A percentile compares a stretch with the other conserved stretches of the same genome.
Evolutionary conservation across 768 basidiomycete species (phyloP).

Genomic region (Pholiota molesta): DNA sequence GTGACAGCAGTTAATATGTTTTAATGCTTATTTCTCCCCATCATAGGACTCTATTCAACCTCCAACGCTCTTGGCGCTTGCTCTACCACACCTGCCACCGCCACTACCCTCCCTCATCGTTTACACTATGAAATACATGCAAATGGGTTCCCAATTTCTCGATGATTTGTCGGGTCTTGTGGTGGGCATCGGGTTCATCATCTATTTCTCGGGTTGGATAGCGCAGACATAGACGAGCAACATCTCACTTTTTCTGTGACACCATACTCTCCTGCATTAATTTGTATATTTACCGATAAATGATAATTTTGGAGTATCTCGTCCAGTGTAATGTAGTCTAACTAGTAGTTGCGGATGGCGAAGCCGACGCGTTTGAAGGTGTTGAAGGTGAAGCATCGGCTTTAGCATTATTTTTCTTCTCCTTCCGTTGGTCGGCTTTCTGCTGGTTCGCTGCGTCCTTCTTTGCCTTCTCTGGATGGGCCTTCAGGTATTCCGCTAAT

Average conservation of each 20-base stretch:
- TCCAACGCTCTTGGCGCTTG: constrained; percentile 60
- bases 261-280: constrained; percentile 17
- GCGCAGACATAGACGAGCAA: constrained; percentile 11
- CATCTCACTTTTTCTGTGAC: constrained; percentile 4
- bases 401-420: constrained; percentile 1
- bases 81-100: constrained; percentile 66
- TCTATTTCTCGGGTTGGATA: constrained; percentile 56
- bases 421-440: constrained; percentile 9
- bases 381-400: background rate
- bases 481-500: constrained; percentile 21
- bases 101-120: constrained; percentile 65
- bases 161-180: constrained; percentile 74
- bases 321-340: background rate
- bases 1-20: background rate
- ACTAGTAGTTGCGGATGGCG: background rate
- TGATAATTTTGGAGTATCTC: constrained; percentile 8
- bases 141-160: constrained; percentile 66
- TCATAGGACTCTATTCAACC: constrained; percentile 59
- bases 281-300: constrained; percentile 19
- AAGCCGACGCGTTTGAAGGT: background rate
- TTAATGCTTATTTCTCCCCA: background rate
- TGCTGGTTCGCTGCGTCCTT: background rate
- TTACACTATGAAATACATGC: constrained; percentile 66
- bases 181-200: constrained; percentile 71
- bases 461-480: constrained; percentile 17